Base-by-base conservation (phyloP, 352 stramenopile species). In the Pythium periplocum region DNA sequence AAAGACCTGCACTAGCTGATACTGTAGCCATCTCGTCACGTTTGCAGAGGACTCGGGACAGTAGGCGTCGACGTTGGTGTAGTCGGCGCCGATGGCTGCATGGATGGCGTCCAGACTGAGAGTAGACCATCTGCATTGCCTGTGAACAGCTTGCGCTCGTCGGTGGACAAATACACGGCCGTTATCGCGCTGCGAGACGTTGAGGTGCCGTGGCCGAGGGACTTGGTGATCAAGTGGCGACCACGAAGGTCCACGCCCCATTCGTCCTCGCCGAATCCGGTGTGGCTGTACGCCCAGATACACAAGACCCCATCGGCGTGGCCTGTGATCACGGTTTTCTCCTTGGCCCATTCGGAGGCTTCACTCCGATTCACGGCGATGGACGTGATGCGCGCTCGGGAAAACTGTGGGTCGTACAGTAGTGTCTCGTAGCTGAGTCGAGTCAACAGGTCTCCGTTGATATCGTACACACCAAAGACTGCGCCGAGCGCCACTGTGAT, bases 141-240 rank as follows among this genome's bases (percentile, higher is more conserved):
- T 26, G 72, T 86, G 55, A 71, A 82, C 38, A 89, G 64, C 45
- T 83, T 86, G 44, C 68, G 68, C 51, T 87, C 80, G 48, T 89
- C 78, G 3, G 39, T 40, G 11, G 78, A 67, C 12, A 89, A 55
- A 37, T 62, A 71, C 7, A 86, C 59, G 1, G 75, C 64, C 10
- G 78, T 86, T 55, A 89, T 59, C 11, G 75, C 63, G 37, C 65
- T 80, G 34, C 51, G 58, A 4, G 57, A 60, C 10, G 57, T 51
- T 17, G 47, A 40, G 10, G 26, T 55, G 1, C 42, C 51, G 6
- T 33, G 30, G 6, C 6, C 50, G 3, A 55, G 48, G 3, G 55
- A 7, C 36, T 68, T 66, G 17, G 56, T 59, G 50, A 78, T 65
- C 47, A 64, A 57, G 59, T 87, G 76, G 1, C 65, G 60, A 9